These are phyloP conservation scores for Excoecaria cochinchinensis DNA, from an alignment of 345 rosid genomes.

Conservation along the genomic window DNA sequence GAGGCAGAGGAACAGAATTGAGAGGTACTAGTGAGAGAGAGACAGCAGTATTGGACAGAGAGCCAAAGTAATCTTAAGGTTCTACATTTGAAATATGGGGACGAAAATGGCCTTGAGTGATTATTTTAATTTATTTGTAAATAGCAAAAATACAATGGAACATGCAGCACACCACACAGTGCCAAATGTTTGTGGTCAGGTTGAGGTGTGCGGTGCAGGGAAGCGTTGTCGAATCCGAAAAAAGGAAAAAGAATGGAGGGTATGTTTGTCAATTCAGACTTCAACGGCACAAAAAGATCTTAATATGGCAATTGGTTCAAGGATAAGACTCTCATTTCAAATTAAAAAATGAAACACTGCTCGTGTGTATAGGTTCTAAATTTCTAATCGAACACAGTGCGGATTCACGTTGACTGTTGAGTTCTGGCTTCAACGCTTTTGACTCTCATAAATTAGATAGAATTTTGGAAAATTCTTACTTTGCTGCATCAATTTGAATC, in stretches of 20 bases:
- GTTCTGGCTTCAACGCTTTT: no score
- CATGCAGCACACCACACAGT: not conserved
- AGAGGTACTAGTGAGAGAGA: not conserved
- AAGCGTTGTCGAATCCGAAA: not conserved
- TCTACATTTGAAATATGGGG: slow-evolving; percentile 19
- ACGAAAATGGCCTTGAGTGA: slow-evolving; percentile 26
- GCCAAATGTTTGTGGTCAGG: not conserved
- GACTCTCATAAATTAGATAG: no score
- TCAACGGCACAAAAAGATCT: slow-evolving; percentile 17
- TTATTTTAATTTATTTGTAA: not conserved
- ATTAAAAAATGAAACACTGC: no score
- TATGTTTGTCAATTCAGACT: slow-evolving; percentile 18
- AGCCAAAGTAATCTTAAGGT: slow-evolving; percentile 5
- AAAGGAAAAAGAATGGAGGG: slow-evolving; percentile 8
- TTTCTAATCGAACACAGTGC: no score
- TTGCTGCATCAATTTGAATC: no score
- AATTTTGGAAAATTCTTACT: no score
- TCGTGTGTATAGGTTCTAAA: no score
- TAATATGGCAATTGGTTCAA: not conserved
- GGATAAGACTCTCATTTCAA: no score
- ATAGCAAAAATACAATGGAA: not conserved
- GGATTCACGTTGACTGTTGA: no score
- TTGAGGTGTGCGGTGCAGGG: not conserved
- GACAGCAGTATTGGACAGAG: slow-evolving; percentile 34
- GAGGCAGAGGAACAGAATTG: slow-evolving; percentile 1